Conservation (phyloP, 148 eudicot species). For the Rhododendron griersonianum region DNA sequence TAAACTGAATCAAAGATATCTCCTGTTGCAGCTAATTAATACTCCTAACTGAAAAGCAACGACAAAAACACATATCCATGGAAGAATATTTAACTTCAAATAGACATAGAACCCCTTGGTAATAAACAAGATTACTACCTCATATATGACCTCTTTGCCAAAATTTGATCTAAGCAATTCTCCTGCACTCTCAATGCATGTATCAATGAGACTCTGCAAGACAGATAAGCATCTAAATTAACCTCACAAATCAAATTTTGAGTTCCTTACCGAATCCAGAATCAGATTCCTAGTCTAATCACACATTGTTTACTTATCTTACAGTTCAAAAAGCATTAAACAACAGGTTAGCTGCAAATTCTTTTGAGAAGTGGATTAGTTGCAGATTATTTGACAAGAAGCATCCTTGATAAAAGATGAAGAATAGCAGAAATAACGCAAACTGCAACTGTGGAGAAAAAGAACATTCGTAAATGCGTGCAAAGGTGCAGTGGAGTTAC, state of each 20-base stretch:
- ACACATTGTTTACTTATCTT: neutral
- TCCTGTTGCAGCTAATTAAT: conserved; percentile 1
- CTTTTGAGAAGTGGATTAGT: neutral
- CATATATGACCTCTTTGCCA: conserved; percentile 84
- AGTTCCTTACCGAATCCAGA: neutral
- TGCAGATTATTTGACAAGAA: neutral
- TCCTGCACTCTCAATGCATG: conserved; percentile 65
- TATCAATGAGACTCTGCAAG: conserved; percentile 71
- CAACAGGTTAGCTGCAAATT: neutral
- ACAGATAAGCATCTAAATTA: conserved; percentile 16
- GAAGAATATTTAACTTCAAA: neutral
- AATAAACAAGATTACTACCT: conserved; percentile 43
- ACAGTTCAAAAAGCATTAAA: neutral
- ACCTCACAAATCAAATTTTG: neutral
- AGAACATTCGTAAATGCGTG: neutral
- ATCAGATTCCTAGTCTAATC: neutral
- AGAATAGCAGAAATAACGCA: neutral
- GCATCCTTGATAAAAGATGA: neutral
- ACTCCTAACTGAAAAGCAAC: neutral
- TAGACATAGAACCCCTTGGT: neutral
- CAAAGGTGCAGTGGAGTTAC: conserved; percentile 17
- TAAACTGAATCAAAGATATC: neutral
- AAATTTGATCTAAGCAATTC: conserved; percentile 71
- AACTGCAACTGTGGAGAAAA: neutral
- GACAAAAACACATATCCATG: neutral